These are phyloP conservation scores for Rhodotorula glutinis DNA, from an alignment of 1,284 basidiomycete genomes.

Conservation along the genomic window DNA sequence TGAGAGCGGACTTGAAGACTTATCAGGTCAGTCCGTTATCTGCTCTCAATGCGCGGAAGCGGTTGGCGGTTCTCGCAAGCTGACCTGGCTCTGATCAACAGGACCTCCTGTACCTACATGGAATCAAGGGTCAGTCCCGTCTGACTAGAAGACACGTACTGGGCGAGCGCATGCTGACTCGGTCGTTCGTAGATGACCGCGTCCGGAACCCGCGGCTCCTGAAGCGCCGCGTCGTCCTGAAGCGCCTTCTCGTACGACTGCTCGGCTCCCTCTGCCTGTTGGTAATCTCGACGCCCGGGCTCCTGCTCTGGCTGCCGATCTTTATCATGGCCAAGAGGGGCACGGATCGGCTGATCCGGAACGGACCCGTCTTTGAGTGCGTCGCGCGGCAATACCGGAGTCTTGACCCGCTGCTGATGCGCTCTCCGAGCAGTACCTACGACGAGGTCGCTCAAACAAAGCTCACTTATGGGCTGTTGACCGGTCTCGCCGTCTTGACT, in stretches of 20 bases:
- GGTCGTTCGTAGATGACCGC: conserved; percentile 60
- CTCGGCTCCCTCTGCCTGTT: conserved; percentile 64
- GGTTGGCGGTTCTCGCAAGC: too few species aligned
- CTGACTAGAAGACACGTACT: background rate
- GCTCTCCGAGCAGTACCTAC: conserved; percentile 36
- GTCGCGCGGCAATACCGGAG: background rate
- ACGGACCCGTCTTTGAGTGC: conserved; percentile 39
- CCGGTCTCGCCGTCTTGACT: conserved; percentile 57
- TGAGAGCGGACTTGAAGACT: conserved; percentile 62
- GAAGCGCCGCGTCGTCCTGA: conserved; percentile 57
- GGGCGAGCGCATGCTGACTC: background rate
- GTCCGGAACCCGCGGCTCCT: conserved; percentile 59
- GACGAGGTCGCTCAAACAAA: conserved; percentile 73
- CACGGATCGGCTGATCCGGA: conserved; percentile 48
- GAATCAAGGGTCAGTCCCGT: conserved; percentile 56
- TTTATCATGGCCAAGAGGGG: conserved; percentile 65
- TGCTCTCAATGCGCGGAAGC: too few species aligned
- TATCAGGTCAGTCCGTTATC: conserved; percentile 56
- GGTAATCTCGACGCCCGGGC: conserved; percentile 69
- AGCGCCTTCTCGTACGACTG: conserved; percentile 63
- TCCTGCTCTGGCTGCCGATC: conserved; percentile 73
- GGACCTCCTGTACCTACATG: conserved; percentile 60
- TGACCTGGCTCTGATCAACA: background rate
- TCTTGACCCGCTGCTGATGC: too few species aligned
- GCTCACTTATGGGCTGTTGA: conserved; percentile 70